Evolutionary conservation across 805 yeast species (phyloP).

Genomic region (Lachancea waltii): DNA sequence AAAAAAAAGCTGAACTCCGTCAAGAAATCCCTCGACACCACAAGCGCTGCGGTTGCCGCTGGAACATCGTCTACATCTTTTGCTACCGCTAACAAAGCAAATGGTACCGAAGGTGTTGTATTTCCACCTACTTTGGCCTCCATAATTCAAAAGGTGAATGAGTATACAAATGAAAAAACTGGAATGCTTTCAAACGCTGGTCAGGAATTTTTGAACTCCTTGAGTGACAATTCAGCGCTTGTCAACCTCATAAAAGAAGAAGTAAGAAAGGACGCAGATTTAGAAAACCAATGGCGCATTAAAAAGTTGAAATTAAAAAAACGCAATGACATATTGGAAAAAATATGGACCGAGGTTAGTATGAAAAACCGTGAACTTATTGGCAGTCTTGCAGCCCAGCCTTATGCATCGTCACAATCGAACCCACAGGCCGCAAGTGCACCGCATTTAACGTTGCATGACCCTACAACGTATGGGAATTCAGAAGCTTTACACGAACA

Average conservation of each 20-base stretch:
- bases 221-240: conserved; percentile 20
- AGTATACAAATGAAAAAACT: conserved; percentile 21
- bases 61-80: not conserved
- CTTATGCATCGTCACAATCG: conserved; percentile 11
- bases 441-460: conserved; percentile 16
- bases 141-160: conserved; percentile 20
- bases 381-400: conserved; percentile 18
- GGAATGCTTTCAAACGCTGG: conserved; percentile 25
- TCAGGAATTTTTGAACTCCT: conserved; percentile 20
- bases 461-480: conserved; percentile 15
- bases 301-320: conserved; percentile 18
- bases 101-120: conserved; percentile 2
- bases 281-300: conserved; percentile 23
- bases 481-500: conserved; percentile 7
- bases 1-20: conserved; percentile 22
- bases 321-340: conserved; percentile 16
- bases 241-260: conserved; percentile 25
- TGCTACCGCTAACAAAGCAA: not conserved
- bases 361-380: conserved; percentile 21
- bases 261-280: conserved; percentile 20
- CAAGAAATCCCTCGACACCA: conserved; percentile 16
- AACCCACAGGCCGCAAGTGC: conserved; percentile 1
- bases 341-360: conserved; percentile 21
- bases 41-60: not conserved
- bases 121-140: conserved; percentile 6